Evolutionary conservation across 2,329 filamentous ascomycete species (phyloP), one percentile per base, ranked within the genome.

Genomic region (Chrysosporium queenslandicum): DNA sequence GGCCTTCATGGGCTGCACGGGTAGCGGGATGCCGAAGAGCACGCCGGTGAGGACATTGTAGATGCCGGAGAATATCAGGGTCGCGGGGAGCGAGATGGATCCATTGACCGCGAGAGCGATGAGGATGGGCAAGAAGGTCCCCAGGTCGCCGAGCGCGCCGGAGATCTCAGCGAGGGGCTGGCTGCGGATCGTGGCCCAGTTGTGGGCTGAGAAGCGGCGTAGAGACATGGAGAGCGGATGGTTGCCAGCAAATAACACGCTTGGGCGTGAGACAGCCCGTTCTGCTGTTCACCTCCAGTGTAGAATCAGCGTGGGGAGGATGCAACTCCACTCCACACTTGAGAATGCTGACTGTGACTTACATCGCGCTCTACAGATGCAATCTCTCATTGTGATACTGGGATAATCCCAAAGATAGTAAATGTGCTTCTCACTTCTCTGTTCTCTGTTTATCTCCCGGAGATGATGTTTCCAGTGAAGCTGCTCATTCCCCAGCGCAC

Each of bases 1-100:
- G 34, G 91, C 90, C 76, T 85, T 85, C 82, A 85, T 85, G 0
- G 90, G 90, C 71, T 96, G 90, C 0, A 96, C 89, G 0, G 90
- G 90, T 2, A 96, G 71, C 1, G 91, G 91, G 37, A 97, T 85
- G 5, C 91, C 91, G 62, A 96, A 97, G 29, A 83, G 69, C 1
- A 83, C 64, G 16, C 91, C 92, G 0, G 90, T 95, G 11, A 86
- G 62, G 52, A 96, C 80, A 63, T 97, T 97, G 68, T 85, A 91
- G 8, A 90, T 63, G 1, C 92, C 92, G 0, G 88, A 90, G 65
- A 95, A 92, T 4, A 97, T 80, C 0, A 97, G 77, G 0, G 91
- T 96, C 45, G 83, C 83, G 23, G 87, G 81, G 1, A 97, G 77
- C 20, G 87, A 84, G 61, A 97, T 86, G 7, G 86, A 90, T 30